These are phyloP conservation scores for Penstemon barbatus DNA, from an alignment of 257 asterid species.

Conservation along the genomic window DNA sequence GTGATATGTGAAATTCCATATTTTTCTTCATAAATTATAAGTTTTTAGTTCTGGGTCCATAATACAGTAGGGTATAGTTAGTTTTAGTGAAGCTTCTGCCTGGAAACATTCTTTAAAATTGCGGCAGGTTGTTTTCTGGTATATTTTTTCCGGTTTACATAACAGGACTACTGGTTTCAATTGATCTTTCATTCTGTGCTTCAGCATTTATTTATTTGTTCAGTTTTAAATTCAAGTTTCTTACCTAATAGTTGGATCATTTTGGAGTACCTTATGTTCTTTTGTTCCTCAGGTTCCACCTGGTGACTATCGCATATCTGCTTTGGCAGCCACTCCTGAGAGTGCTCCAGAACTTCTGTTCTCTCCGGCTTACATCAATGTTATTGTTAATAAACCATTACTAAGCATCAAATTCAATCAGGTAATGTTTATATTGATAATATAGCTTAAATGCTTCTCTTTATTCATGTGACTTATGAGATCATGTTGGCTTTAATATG, in stretches of 20 bases:
- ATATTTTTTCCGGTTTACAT: too few species aligned
- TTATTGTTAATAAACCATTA: conserved; percentile 61
- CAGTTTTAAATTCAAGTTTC: conserved; percentile 1
- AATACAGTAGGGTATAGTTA: too few species aligned
- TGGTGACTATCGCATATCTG: conserved; percentile 92
- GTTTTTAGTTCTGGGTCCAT: not conserved
- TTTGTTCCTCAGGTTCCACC: conserved; percentile 66
- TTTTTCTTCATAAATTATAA: conserved; percentile 19
- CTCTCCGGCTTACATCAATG: conserved; percentile 75
- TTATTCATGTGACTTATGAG: conserved; percentile 4
- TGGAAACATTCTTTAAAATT: too few species aligned
- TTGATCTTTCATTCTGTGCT: not conserved
- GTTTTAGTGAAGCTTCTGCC: too few species aligned
- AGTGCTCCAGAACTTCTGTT: conserved; percentile 79
- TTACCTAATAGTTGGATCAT: conserved; percentile 15
- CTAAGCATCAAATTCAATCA: conserved; percentile 68
- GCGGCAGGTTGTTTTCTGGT: too few species aligned
- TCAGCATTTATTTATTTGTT: not conserved
- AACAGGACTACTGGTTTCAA: too few species aligned
- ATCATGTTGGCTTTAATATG: conserved; percentile 9
- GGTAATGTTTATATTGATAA: conserved; percentile 43
- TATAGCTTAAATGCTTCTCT: conserved; percentile 14
- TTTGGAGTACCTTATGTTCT: conserved; percentile 21
- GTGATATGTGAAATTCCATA: not conserved
- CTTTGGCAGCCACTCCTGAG: conserved; percentile 78